Evolutionary conservation across 2,329 filamentous ascomycete genomes (phyloP).

Genomic region (Arthrobotrys entomopaga): DNA sequence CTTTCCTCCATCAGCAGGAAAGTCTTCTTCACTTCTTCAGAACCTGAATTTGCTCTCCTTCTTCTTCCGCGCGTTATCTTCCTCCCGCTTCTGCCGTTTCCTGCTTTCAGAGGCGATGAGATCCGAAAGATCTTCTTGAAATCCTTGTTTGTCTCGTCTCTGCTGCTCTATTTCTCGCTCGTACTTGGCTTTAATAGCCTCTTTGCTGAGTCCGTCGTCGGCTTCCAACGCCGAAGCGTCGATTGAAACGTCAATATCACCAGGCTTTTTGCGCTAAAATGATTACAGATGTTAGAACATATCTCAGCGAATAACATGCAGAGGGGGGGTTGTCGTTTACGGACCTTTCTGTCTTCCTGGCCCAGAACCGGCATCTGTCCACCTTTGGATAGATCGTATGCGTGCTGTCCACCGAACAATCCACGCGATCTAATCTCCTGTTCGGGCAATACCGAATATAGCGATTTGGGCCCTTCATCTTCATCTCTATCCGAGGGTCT

Average conservation of each 20-base stretch:
- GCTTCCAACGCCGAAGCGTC: conserved; percentile 82
- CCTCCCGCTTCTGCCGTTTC: conserved; percentile 88
- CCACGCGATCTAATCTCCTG: conserved; percentile 84
- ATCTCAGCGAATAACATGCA: too few relatives aligned
- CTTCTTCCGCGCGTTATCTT: conserved; percentile 77
- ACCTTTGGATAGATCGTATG: conserved; percentile 81
- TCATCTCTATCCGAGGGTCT: conserved; percentile 68
- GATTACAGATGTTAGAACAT: background rate
- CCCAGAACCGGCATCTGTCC: conserved; percentile 78
- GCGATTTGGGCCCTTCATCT: conserved; percentile 72
- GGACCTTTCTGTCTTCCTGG: conserved; percentile 76
- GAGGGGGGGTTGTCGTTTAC: background rate
- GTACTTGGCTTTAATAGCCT: conserved; percentile 81
- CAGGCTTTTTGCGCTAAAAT: conserved; percentile 82
- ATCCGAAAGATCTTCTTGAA: conserved; percentile 89
- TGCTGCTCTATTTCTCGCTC: conserved; percentile 73
- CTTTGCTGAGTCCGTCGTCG: conserved; percentile 82
- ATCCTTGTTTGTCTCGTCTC: conserved; percentile 74
- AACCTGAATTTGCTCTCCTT: conserved; percentile 67
- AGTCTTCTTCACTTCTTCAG: conserved; percentile 30
- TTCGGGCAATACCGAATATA: conserved; percentile 90
- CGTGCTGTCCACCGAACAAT: conserved; percentile 95
- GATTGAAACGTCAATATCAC: conserved; percentile 91
- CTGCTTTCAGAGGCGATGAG: conserved; percentile 95
- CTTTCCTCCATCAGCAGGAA: too few relatives aligned